These are phyloP conservation scores for Trichoderma oligosporum DNA, from an alignment of 2,329 filamentous ascomycete species.

Conservation along the genomic window DNA sequence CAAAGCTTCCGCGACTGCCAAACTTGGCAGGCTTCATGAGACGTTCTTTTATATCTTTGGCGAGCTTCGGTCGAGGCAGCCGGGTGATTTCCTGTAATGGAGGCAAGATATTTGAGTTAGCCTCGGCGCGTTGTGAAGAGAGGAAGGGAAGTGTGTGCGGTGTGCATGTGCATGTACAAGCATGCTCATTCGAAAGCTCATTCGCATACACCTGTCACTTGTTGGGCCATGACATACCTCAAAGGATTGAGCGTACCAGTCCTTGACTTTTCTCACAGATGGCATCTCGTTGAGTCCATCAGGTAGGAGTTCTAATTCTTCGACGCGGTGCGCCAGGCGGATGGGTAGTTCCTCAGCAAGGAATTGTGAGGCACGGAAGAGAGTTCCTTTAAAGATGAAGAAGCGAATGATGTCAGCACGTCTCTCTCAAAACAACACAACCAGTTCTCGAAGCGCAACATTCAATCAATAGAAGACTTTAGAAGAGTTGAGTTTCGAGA, in stretches of 20 bases:
- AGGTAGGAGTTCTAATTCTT: conserved; percentile 86
- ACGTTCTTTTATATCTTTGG: conserved; percentile 70
- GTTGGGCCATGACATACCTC: conserved; percentile 61
- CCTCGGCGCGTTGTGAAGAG: background rate
- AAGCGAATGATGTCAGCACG: conserved; percentile 59
- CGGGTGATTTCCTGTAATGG: conserved; percentile 82
- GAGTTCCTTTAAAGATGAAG: conserved; percentile 60
- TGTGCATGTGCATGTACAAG: conserved; percentile 9
- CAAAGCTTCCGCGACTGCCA: conserved; percentile 55
- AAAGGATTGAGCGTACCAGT: conserved; percentile 99
- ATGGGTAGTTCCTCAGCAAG: conserved; percentile 97
- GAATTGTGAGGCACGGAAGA: conserved; percentile 97
- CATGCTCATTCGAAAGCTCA: background rate
- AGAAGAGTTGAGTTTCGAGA: background rate
- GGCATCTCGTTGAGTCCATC: conserved; percentile 98
- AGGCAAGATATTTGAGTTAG: background rate
- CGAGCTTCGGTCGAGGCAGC: conserved; percentile 72
- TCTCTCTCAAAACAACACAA: background rate
- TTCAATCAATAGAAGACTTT: conserved; percentile 76
- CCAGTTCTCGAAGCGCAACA: conserved; percentile 59
- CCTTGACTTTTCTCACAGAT: conserved; percentile 88
- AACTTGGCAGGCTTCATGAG: conserved; percentile 64
- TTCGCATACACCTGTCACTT: background rate
- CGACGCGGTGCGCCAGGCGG: conserved; percentile 89
- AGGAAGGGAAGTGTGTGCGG: too few species aligned